These are phyloP conservation scores for Begonia loranthoides DNA, from an alignment of 306 rosid genomes.

Conservation along the genomic window DNA sequence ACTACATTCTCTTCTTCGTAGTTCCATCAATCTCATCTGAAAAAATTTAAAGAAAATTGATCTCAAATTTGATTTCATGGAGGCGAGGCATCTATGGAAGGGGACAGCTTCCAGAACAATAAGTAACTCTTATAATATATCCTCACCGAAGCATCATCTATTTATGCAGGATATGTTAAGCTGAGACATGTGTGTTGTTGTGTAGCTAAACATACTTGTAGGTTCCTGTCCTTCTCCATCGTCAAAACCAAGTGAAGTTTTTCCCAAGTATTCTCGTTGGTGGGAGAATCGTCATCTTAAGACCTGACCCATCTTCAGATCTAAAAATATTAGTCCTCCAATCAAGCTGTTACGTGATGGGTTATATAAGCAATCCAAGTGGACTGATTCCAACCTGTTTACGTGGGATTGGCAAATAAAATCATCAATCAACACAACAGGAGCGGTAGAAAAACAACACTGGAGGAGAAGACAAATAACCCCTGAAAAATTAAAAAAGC, in stretches of 20 bases:
- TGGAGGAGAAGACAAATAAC: constrained; percentile 6
- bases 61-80: too few species aligned
- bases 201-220: constrained; percentile 11
- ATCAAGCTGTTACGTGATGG: constrained; percentile 14
- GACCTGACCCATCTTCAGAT: constrained; percentile 21
- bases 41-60: not conserved
- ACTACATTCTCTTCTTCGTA: too few species aligned
- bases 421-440: too few species aligned
- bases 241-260: constrained; percentile 24
- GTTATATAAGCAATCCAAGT: constrained; percentile 19
- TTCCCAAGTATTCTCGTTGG: constrained; percentile 23
- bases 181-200: constrained; percentile 15
- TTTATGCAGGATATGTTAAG: too few species aligned
- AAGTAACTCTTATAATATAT: too few species aligned
- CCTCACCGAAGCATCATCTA: constrained; percentile 4
- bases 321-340: not conserved
- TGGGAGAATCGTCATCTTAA: constrained; percentile 28
- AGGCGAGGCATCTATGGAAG: too few species aligned
- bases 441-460: not conserved
- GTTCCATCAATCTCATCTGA: too few species aligned
- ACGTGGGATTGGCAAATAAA: constrained; percentile 16
- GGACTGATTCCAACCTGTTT: constrained; percentile 19
- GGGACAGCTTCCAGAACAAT: too few species aligned
- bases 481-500: not conserved
- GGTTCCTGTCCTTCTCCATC: constrained; percentile 9